Base-by-base conservation (phyloP, 2,329 filamentous ascomycete species). In the Truncatella angustata region DNA sequence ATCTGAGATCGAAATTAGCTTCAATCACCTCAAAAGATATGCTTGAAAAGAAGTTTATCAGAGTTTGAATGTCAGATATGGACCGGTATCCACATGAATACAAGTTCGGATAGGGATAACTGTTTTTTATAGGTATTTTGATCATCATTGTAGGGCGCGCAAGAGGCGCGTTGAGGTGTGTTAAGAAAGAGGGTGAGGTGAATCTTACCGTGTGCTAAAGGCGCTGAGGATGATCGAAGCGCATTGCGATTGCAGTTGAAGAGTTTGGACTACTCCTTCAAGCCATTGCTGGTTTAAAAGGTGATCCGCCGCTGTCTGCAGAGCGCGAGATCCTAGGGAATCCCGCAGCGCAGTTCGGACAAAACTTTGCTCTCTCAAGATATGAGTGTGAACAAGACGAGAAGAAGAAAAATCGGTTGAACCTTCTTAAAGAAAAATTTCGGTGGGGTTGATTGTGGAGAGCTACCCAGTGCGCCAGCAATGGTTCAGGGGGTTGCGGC, bases 391-490 rank as follows among this genome's bases (percentile, higher is more conserved):
- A 28, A 44, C 12, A 23, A 44, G 28, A 23, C 24, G 40, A 28
- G 28, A 44, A 24, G 24, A n/a, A 18, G 40, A 44, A 44, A 18
- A 44, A 5, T 26, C 23, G 40, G 40, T 16, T 44, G 20, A 44
- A 44, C 40, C 40, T 44, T 44, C 24, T 44, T 44, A 44, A 46
- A 46, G 28, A 45, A 46, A 46, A 46, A 46, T n/a, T 32, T 46
- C 24, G 28, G 43, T 35, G 43, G 43, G 43, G 43, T 18, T 12
- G 18, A 7, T 23, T 34, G 43, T 46, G 43, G 43, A 34, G 43
- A 46, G 43, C 43, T 46, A 46, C 34, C 18, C 43, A 16, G 21
- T 28, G 21, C 21, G 21, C 37, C 24, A 4, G n/a, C 37, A 18
- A 40, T 21, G 21, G 14, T 40, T 28, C 12, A 24, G 23, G 40